A percentile compares a stretch with the other conserved stretches of the same genome.
Evolutionary conservation across 352 stramenopile genomes (phyloP).

Genomic region (Phytophthora pini): DNA sequence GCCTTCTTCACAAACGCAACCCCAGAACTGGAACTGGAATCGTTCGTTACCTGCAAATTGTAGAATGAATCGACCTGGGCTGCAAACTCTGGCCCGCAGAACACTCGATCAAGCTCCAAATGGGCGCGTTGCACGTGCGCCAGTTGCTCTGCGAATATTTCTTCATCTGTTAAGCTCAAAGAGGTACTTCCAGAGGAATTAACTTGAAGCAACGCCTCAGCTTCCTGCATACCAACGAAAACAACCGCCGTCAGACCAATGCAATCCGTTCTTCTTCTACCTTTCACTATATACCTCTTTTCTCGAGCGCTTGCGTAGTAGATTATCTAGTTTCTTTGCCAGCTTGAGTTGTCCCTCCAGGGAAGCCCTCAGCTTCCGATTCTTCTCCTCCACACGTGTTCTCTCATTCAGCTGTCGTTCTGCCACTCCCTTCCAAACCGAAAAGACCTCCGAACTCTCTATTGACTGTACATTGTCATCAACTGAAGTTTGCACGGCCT

Average conservation of each 20-base stretch:
- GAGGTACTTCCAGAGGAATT: conserved; percentile 8
- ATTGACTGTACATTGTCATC: background rate
- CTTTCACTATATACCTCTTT: conserved; percentile 2
- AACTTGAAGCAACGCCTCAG: conserved; percentile 4
- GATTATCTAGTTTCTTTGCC: conserved; percentile 35
- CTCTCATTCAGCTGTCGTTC: conserved; percentile 34
- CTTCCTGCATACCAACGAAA: conserved; percentile 8
- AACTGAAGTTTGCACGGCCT: conserved; percentile 8
- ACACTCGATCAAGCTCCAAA: conserved; percentile 28
- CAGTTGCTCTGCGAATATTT: conserved; percentile 40
- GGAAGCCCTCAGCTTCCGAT: conserved; percentile 31
- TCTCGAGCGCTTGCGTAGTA: conserved; percentile 32
- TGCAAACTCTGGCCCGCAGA: conserved; percentile 24
- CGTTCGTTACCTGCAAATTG: conserved; percentile 22
- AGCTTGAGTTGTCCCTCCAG: conserved; percentile 48
- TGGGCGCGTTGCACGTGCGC: conserved; percentile 23
- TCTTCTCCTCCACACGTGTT: conserved; percentile 39
- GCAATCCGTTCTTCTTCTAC: too few relatives aligned
- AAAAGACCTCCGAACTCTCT: background rate
- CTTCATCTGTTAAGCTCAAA: conserved; percentile 24
- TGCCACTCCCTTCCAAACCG: conserved; percentile 41
- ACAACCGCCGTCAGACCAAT: background rate
- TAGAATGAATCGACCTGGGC: conserved; percentile 11
- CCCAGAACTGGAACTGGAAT: conserved; percentile 14
- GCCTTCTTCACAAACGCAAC: conserved; percentile 45